Conservation (phyloP, 2,329 filamentous ascomycete genomes). For the Pyrenophora tritici-repentis region DNA sequence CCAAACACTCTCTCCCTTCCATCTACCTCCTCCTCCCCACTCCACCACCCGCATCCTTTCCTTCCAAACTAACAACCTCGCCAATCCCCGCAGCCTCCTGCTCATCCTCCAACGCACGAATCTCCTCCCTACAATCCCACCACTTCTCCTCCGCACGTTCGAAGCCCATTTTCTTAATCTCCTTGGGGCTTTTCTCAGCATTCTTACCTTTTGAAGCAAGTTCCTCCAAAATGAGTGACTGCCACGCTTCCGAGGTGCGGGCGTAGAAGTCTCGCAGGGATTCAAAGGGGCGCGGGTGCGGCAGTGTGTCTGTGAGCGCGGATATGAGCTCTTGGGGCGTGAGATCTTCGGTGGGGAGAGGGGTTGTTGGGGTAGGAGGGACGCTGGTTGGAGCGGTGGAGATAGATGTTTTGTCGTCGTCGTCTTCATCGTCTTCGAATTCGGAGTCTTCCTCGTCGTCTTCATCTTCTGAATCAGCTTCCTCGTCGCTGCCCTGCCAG, state of each 20-base stretch:
- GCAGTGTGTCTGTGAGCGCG: conserved; percentile 70
- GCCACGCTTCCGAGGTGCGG: conserved; percentile 87
- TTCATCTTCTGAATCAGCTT: conserved; percentile 54
- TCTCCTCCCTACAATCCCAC: conserved; percentile 98
- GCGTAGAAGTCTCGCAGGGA: conserved; percentile 89
- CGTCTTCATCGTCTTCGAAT: conserved; percentile 56
- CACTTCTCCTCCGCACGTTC: conserved; percentile 93
- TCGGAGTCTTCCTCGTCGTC: conserved; percentile 55
- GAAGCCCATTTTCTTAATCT: conserved; percentile 90
- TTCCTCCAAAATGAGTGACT: conserved; percentile 79
- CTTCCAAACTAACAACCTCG: conserved; percentile 86
- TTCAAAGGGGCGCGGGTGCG: conserved; percentile 83
- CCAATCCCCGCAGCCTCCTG: conserved; percentile 94
- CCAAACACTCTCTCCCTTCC: too few species aligned
- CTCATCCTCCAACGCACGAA: conserved; percentile 88
- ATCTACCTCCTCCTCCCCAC: conserved; percentile 41
- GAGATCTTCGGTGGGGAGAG: conserved; percentile 42
- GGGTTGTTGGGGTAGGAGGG: conserved; percentile 10
- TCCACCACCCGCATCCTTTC: conserved; percentile 58
- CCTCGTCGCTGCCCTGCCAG: conserved; percentile 67
- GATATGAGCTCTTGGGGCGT: conserved; percentile 60
- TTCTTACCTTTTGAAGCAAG: conserved; percentile 64
- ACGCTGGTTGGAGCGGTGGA: conserved; percentile 60
- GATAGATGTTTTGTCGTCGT: conserved; percentile 58
- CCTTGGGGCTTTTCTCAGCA: conserved; percentile 76